Conservation (phyloP, 352 stramenopile genomes). For the Pythium aquatile region DNA sequence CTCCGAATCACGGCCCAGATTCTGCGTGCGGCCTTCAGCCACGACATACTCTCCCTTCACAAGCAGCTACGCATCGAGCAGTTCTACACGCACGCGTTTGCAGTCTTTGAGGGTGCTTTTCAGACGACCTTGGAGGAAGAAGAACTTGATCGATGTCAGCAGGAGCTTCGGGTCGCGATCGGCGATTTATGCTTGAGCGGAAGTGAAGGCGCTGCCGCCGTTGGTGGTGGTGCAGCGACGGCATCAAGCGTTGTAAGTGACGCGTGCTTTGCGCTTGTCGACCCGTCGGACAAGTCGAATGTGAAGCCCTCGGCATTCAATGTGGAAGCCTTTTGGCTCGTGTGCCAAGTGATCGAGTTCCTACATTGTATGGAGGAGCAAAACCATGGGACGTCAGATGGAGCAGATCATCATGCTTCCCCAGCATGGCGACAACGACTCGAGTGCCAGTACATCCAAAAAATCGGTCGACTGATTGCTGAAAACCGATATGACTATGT, state of each 20-base stretch:
- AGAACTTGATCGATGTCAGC: constrained; percentile 1
- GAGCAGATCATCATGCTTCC: background rate
- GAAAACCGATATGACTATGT: constrained; percentile 50
- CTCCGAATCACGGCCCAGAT: constrained; percentile 16
- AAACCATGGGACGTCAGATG: background rate
- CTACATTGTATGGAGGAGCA: constrained; percentile 24
- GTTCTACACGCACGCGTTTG: constrained; percentile 21
- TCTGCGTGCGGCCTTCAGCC: constrained; percentile 11
- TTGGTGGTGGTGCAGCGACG: background rate
- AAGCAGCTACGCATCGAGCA: constrained; percentile 23
- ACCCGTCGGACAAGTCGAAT: constrained; percentile 13
- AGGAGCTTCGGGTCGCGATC: constrained; percentile 39
- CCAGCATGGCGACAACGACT: constrained; percentile 23
- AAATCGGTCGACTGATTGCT: constrained; percentile 46
- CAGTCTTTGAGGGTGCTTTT: constrained; percentile 13
- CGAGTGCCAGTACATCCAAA: constrained; percentile 50
- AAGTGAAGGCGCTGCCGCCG: constrained; percentile 30
- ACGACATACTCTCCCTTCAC: constrained; percentile 14
- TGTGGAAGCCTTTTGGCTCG: constrained; percentile 43
- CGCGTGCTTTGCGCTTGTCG: constrained; percentile 40
- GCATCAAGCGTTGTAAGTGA: constrained; percentile 28
- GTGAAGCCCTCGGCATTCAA: constrained; percentile 41
- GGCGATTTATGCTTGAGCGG: constrained; percentile 42
- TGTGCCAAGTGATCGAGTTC: constrained; percentile 45
- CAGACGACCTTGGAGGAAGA: background rate